Conservation (phyloP, 139 green algal genomes). For the Chlamydomonas eustigma region DNA sequence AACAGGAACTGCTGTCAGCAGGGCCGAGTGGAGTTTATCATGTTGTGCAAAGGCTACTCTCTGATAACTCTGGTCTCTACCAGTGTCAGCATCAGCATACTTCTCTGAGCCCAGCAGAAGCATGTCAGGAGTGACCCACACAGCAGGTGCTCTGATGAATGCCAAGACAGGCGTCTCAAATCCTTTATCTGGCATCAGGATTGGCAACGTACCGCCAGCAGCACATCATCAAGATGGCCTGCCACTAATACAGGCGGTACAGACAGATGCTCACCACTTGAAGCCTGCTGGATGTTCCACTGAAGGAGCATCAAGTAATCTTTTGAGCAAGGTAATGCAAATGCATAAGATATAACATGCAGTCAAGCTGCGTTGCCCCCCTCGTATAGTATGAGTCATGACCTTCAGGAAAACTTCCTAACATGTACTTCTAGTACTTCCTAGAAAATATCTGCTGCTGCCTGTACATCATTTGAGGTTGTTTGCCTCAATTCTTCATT, state of each 20-base stretch:
- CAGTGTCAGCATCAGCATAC: neutral
- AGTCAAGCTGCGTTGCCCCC: neutral
- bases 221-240: neutral
- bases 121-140: neutral
- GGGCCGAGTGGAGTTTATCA: neutral
- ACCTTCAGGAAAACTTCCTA: neutral
- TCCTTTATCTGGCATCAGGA: neutral
- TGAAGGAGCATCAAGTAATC: neutral
- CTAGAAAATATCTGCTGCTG: neutral
- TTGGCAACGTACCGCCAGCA: neutral
- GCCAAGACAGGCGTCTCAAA: neutral
- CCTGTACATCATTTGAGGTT: neutral
- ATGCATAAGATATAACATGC: too few species aligned
- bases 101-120: neutral
- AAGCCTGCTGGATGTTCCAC: neutral
- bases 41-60: neutral
- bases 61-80: neutral
- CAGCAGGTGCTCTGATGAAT: neutral
- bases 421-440: neutral
- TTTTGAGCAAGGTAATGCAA: too few species aligned
- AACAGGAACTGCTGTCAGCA: neutral
- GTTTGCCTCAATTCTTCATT: neutral
- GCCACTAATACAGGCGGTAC: neutral
- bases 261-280: constrained; percentile 6
- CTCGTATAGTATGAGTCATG: neutral